Base-by-base conservation (phyloP, 225 moss, liverwort and hornwort species). In the Neckera pumila region DNA sequence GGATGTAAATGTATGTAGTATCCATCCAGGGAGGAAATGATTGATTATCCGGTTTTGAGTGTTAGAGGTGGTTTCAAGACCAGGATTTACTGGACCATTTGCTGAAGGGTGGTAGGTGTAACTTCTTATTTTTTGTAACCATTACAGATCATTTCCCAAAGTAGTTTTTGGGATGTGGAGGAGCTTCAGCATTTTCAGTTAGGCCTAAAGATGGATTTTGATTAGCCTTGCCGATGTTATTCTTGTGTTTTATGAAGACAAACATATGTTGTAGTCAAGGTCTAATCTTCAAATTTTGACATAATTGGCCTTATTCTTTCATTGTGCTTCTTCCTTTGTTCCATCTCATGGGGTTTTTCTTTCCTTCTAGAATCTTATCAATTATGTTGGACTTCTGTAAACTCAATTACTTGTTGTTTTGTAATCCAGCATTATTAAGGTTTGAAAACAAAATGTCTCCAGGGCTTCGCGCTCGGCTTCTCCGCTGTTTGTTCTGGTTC, bases 1-100 rank as follows among this genome's bases (percentile, higher is more conserved):
- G 89, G 79, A 82, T 89, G 90, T 89, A 92, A 57, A 89, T 89
- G 87, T 73, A 62, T 60, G 38, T 56, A 81, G 36, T 42, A 51
- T 28, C 65, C 85, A 53, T 73, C 28, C 33, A 63, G 58, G 78
- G 76, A 87, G 61, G 62, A 89, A 79, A 80, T 59, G 75, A 58
- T 84, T 82, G 70, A 81, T 77, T 64, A 11, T 63, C 75, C 11
- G 38, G 58, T 57, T 82, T 88, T 69, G 53, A 84, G 83, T 36
- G 0, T 45, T 45, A 69, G 47, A 87, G 59, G n/a, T 87, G 47
- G 59, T 57, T 80, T 76, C 45, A 74, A n/a, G 80, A 80, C 54
- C 60, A 75, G 60, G 80, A 80, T 80, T 65, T 87, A 42, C 40
- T 54, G 76, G 43, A 56, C 71, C 82, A 71, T 82, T 79, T 82